Base-by-base conservation (phyloP, 371 early-diverging fungal genomes). In the Synchytrium microbalum region DNA sequence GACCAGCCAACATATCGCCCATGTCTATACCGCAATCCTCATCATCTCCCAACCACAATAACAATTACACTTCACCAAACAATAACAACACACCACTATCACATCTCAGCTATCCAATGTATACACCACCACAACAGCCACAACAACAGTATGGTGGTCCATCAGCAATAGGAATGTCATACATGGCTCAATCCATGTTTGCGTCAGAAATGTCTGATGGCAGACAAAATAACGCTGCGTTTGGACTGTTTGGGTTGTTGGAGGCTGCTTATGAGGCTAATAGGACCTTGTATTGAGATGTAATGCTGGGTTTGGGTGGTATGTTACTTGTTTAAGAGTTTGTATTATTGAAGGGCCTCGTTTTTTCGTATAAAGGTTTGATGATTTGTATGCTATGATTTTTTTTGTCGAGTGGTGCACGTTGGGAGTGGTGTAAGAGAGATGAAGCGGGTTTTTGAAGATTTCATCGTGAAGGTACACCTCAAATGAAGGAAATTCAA, bases 221-320 rank as follows among this genome's bases (percentile, higher is more conserved):
- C 8, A 54, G 65, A 14, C 61, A 56, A 25, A 38, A 38, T 38
- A 38, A 38, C 19, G 54, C 62, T 30, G 67, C 64, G 3, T 58
- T 67, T 13, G 65, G 68, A 2, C 63, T 78, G 1, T 67, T 75
- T 58, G 75, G 69, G 26, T 52, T 78, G 29, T 62, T 78, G 67
- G 75, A 78, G 46, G 72, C 72, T 3, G 65, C 73, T 14, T 73
- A 74, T 55, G 56, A 55, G 24, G 28, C 25, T 28, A 55, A 55
- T 24, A n/a, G 56, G 56, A 55, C 56, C 8, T 55, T 55, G 28
- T 55, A 55, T 24, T 55, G 56, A 55, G 46, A 38, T 5, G 19
- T 38, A 38, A 38, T 38, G 46, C n/a, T n/a, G n/a, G n/a, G n/a
- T n/a, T n/a, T n/a, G n/a, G n/a, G n/a, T n/a, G n/a, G n/a, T n/a